A percentile compares a stretch with the other conserved stretches of the same genome.
Evolutionary conservation across 257 asterid genomes (phyloP).

Genomic region (Salvia hispanica): DNA sequence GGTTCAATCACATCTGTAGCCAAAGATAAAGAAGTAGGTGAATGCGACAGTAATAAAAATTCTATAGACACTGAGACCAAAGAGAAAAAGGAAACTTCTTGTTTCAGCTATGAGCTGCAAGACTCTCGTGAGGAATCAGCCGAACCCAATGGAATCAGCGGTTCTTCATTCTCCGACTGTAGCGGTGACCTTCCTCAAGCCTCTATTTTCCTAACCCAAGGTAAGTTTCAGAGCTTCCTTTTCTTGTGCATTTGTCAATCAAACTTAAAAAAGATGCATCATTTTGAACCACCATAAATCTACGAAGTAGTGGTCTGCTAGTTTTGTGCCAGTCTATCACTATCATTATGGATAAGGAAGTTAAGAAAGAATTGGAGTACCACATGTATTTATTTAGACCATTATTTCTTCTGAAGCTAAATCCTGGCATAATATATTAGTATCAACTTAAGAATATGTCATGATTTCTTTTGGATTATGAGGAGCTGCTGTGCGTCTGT

Average conservation of each 20-base stretch:
- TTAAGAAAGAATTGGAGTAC: conserved; percentile 11
- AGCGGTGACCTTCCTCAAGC: conserved; percentile 47
- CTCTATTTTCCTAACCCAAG: conserved; percentile 67
- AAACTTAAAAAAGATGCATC: conserved; percentile 7
- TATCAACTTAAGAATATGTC: not conserved
- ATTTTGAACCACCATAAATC: conserved; percentile 20
- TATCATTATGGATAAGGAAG: conserved; percentile 12
- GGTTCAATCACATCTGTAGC: conserved; percentile 69
- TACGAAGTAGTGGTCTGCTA: conserved; percentile 1
- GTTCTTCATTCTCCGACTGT: conserved; percentile 32
- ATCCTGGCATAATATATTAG: not conserved
- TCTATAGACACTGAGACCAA: conserved; percentile 41
- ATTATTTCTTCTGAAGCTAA: conserved; percentile 18
- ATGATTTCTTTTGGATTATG: conserved; percentile 2
- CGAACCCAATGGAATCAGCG: conserved; percentile 45
- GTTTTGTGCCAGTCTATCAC: conserved; percentile 1
- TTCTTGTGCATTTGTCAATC: conserved; percentile 18
- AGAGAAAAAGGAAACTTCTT: conserved; percentile 41
- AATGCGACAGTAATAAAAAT: conserved; percentile 31
- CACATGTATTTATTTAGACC: not conserved
- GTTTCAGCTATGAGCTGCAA: conserved; percentile 36
- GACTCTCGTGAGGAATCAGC: conserved; percentile 35
- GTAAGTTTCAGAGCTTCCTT: conserved; percentile 41
- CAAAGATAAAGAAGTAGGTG: conserved; percentile 47
- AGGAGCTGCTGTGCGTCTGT: conserved; percentile 2